Percentiles rank a stretch among this genome's conserved stretches.
Evolutionary conservation across 1,139 yeast species (phyloP).

Genomic region (Suhomyces chickasaworum): DNA sequence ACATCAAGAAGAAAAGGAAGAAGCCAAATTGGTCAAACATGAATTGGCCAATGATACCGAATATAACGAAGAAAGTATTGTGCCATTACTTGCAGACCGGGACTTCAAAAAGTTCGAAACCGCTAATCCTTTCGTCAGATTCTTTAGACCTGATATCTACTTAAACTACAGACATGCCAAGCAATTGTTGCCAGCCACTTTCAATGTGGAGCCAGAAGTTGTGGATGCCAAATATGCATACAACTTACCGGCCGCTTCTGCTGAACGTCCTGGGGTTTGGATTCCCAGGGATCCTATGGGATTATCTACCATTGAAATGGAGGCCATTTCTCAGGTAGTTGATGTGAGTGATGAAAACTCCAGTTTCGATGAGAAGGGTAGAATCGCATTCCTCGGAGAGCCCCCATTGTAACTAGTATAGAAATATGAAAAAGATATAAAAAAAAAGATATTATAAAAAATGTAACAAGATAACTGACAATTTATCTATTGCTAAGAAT

Average conservation of each 20-base stretch:
- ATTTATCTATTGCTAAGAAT: no score
- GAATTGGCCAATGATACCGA: constrained; percentile 23
- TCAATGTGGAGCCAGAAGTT: constrained; percentile 32
- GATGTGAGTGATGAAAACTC: constrained; percentile 70
- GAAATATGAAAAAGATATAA: no score
- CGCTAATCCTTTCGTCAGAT: constrained; percentile 43
- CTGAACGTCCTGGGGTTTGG: constrained; percentile 77
- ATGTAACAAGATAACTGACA: no score
- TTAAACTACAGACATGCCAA: constrained; percentile 57
- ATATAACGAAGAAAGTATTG: constrained; percentile 22
- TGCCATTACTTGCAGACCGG: constrained; percentile 58
- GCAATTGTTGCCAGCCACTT: constrained; percentile 54
- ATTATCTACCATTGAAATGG: constrained; percentile 61
- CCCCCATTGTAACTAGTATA: constrained; percentile 58
- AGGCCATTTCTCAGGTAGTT: constrained; percentile 47
- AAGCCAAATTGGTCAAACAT: constrained; percentile 24
- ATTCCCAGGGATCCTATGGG: constrained; percentile 87
- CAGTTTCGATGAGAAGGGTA: constrained; percentile 59
- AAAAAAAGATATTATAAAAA: no score
- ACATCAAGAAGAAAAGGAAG: constrained; percentile 21
- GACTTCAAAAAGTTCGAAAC: constrained; percentile 38
- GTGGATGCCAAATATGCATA: constrained; percentile 49
- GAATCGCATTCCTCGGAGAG: constrained; percentile 52
- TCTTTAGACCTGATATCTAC: constrained; percentile 67
- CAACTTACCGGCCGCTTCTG: constrained; percentile 70